phyloP scores from a whole-genome alignment of 441 rosid species.

The Brassica balearica region DNA sequence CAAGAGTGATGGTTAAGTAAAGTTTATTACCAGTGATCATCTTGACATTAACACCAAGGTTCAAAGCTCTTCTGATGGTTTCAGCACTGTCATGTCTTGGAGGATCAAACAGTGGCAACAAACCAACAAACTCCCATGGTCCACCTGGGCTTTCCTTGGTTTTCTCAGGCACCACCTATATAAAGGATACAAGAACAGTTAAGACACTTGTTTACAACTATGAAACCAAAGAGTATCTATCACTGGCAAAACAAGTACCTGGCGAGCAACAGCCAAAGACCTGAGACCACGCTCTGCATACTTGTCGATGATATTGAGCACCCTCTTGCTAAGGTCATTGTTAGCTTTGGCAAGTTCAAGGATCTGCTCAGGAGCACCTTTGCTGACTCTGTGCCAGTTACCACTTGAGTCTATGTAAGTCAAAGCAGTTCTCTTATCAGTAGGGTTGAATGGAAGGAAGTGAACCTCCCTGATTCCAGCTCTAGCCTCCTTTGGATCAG shows the following conservation, averaged over 20 bases:
- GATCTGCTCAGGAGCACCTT: conserved; percentile 77
- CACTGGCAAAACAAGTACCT: conserved; percentile 44
- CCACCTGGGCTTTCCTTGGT: conserved; percentile 64
- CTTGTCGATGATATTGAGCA: conserved; percentile 75
- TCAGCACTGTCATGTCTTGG: conserved; percentile 71
- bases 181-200: not conserved
- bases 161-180: conserved; percentile 58
- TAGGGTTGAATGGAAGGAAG: conserved; percentile 71
- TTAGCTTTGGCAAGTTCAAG: conserved; percentile 57
- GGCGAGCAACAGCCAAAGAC: conserved; percentile 75
- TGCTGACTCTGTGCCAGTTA: conserved; percentile 67
- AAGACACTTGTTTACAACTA: conserved; percentile 4
- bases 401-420: conserved; percentile 55
- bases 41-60: conserved; percentile 68
- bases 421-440: conserved; percentile 68
- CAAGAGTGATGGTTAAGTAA: not conserved
- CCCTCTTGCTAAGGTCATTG: conserved; percentile 53
- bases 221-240: conserved; percentile 11
- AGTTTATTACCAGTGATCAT: conserved; percentile 61
- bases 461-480: conserved; percentile 65
- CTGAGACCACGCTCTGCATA: conserved; percentile 78
- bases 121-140: conserved; percentile 71
- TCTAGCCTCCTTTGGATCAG: conserved; percentile 72
- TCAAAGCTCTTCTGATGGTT: conserved; percentile 63
- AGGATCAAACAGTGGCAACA: conserved; percentile 68